These are phyloP conservation scores for Leccinum proliferum DNA, from an alignment of 1,284 basidiomycete genomes.

Conservation along the genomic window DNA sequence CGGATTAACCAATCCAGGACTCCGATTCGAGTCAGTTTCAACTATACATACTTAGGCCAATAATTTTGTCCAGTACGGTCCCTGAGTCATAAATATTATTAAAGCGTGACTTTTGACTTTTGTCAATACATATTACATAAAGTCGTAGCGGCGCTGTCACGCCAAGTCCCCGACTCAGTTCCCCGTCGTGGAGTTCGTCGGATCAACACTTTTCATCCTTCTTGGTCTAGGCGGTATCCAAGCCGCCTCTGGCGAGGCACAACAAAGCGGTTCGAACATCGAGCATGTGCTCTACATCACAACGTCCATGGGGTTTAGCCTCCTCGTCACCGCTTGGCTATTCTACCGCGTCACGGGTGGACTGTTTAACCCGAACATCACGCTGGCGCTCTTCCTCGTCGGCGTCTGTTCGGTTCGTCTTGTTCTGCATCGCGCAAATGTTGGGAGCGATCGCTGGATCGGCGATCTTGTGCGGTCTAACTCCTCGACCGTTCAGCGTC, in stretches of 20 bases:
- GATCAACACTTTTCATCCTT: slow-evolving; percentile 56
- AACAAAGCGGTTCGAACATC: slow-evolving; percentile 28
- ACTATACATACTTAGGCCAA: too few species aligned
- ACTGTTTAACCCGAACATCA: slow-evolving; percentile 69
- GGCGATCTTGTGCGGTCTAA: slow-evolving; percentile 55
- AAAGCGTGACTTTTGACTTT: too few species aligned
- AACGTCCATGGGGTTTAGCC: slow-evolving; percentile 58
- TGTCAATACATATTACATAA: too few species aligned
- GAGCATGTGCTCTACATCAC: slow-evolving; percentile 54
- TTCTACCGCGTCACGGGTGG: slow-evolving; percentile 73
- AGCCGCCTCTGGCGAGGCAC: slow-evolving; percentile 34
- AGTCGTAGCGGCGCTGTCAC: too few species aligned
- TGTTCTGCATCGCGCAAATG: slow-evolving; percentile 61
- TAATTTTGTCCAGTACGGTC: too few species aligned
- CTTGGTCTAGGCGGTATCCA: slow-evolving; percentile 59
- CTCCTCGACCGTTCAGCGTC: slow-evolving; percentile 53
- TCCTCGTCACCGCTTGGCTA: slow-evolving; percentile 67
- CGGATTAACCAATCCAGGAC: too few species aligned
- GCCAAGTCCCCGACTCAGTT: too few species aligned
- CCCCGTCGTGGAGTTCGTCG: slow-evolving; percentile 47
- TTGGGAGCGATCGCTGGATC: slow-evolving; percentile 59
- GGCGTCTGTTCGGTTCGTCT: slow-evolving; percentile 53
- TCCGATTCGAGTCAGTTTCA: too few species aligned
- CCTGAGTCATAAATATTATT: too few species aligned
- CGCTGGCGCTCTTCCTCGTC: slow-evolving; percentile 53